Evolutionary conservation across 352 stramenopile genomes (phyloP).

Genomic region (Phytophthora podocarpi): DNA sequence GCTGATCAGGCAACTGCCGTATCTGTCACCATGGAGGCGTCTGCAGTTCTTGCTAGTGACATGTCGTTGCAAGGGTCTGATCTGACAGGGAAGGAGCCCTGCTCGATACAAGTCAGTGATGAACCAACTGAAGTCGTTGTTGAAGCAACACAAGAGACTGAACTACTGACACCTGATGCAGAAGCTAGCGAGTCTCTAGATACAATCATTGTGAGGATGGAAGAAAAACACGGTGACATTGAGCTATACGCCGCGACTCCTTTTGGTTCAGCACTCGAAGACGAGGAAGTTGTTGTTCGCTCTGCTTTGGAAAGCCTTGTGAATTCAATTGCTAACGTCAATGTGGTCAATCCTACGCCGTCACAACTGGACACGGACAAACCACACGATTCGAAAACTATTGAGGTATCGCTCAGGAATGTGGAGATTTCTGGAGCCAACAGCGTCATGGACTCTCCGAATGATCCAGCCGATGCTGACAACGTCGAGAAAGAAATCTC

Average conservation of each 20-base stretch:
- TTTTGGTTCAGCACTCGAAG: background rate
- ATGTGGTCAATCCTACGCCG: too few species aligned
- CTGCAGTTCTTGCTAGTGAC: background rate
- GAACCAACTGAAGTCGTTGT: background rate
- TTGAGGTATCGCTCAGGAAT: too few species aligned
- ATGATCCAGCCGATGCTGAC: too few species aligned
- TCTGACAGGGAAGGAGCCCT: background rate
- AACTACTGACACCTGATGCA: background rate
- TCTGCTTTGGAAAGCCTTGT: conserved; percentile 7
- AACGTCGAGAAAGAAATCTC: too few species aligned
- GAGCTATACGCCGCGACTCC: conserved; percentile 5
- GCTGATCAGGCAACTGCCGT: too few species aligned
- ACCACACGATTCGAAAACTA: too few species aligned
- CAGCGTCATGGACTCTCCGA: too few species aligned
- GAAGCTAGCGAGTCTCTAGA: conserved; percentile 15
- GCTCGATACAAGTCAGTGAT: background rate
- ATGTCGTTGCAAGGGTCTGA: background rate
- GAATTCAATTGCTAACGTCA: background rate
- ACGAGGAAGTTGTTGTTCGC: conserved; percentile 1
- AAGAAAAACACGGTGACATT: conserved; percentile 21
- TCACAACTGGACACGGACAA: too few species aligned
- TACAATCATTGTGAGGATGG: conserved; percentile 1
- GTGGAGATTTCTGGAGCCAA: too few species aligned
- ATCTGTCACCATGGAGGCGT: background rate
- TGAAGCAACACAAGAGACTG: background rate